Percentiles rank a stretch among this genome's conserved stretches.
phyloP scores from a whole-genome alignment of 768 basidiomycete genomes.

The Psilocybe cubensis region DNA sequence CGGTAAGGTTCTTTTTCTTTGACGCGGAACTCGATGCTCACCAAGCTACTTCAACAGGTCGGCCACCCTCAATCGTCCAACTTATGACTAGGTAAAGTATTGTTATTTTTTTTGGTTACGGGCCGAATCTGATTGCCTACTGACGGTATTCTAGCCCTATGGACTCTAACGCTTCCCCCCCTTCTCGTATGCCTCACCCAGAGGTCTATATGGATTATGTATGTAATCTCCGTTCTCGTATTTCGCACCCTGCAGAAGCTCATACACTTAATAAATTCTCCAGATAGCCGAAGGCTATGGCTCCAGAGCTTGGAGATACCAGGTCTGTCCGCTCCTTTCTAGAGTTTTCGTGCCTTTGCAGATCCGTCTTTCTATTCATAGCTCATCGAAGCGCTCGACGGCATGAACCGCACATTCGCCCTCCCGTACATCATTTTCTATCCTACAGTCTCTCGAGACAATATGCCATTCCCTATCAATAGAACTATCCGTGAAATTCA shows the following conservation, averaged over 20 bases:
- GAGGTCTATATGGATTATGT: slow-evolving; percentile 86
- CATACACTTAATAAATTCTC: neutral
- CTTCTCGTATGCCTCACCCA: slow-evolving; percentile 76
- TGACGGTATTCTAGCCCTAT: slow-evolving; percentile 37
- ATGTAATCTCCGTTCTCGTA: slow-evolving; percentile 21
- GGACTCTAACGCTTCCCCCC: slow-evolving; percentile 42
- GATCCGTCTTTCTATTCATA: slow-evolving; percentile 30
- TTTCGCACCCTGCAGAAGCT: slow-evolving; percentile 1
- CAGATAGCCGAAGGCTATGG: slow-evolving; percentile 75
- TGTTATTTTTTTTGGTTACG: neutral
- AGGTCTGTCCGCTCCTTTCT: slow-evolving; percentile 47
- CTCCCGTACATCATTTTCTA: slow-evolving; percentile 85
- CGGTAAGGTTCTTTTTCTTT: slow-evolving; percentile 33
- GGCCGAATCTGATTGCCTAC: slow-evolving; percentile 3
- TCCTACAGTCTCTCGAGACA: slow-evolving; percentile 74
- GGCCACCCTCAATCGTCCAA: slow-evolving; percentile 70
- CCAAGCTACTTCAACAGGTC: slow-evolving; percentile 39
- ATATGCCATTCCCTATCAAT: slow-evolving; percentile 83
- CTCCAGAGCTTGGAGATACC: slow-evolving; percentile 71
- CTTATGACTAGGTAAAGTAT: slow-evolving; percentile 70
- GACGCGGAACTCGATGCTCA: neutral
- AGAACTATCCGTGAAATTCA: slow-evolving; percentile 78
- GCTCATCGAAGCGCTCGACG: slow-evolving; percentile 77
- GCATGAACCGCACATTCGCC: slow-evolving; percentile 79
- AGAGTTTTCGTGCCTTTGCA: slow-evolving; percentile 15